Evolutionary conservation across 371 early-diverging fungal genomes (phyloP), one percentile per base, ranked within the genome.

Genomic region (Blakeslea trispora): DNA sequence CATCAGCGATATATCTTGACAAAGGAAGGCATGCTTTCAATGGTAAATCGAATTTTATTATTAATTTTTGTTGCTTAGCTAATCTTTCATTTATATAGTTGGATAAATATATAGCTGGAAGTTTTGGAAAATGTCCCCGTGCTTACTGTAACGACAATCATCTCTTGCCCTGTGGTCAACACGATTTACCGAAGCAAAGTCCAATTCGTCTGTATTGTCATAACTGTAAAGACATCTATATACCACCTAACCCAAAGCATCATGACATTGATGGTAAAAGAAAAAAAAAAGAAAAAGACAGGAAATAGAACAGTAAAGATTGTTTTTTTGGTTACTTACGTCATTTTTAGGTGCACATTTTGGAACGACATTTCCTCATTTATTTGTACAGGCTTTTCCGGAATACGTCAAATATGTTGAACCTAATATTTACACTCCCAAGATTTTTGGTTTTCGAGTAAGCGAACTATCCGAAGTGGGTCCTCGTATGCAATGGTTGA

Each of bases 331-430:
- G 19, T 21, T 11, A 17, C 23, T 5, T 45, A 11, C n/a, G 19
- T 18, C 15, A 45, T 31, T 35, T 23, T 31, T 61, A 87, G 83
- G 98, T 40, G 92, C 97, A 22, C 92, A 90, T 66, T 99, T 98
- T 82, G 98, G 98, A 18, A 91, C 92, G 7, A 91, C 97, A 9
- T 96, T 98, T 74, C 91, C 97, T 23, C 93, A 95, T 68, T 81
- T 98, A 64, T 84, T 98, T 55, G 82, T 95, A 63, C 81, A 93
- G 58, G 79, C 87, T 15, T 92, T 90, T 72, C 89, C 92, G 15
- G 83, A 94, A 35, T 65, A 84, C 15, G 69, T 84, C 35, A 90
- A 89, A 19, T 50, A 46, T 7, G 57, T 69, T 21, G 66, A 64
- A 17, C 68, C 71, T 14, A 59, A 63, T 37, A 72, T 79, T 19